Conservation (phyloP, 306 rosid species). For the Hippophae rhamnoides region DNA sequence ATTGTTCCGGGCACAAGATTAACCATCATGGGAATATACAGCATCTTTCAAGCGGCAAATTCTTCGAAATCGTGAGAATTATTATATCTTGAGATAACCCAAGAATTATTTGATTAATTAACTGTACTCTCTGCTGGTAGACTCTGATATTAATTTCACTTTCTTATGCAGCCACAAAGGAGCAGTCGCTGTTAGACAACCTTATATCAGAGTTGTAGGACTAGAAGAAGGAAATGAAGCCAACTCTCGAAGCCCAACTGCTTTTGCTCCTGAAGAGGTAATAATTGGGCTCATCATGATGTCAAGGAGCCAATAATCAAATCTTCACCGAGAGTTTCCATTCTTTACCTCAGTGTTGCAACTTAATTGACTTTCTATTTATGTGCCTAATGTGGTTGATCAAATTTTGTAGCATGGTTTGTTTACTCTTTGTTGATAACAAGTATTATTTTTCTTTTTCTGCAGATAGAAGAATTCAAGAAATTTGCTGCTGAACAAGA, state of each 20-base stretch:
- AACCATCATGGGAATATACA: slow-evolving; percentile 83
- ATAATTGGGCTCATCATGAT: slow-evolving; percentile 12
- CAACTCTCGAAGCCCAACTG: slow-evolving; percentile 61
- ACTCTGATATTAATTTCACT: slow-evolving; percentile 8
- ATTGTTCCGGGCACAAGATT: slow-evolving; percentile 96
- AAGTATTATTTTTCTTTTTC: slow-evolving; percentile 1
- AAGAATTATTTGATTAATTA: slow-evolving; percentile 5
- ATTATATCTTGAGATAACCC: not conserved
- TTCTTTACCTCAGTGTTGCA: too few relatives aligned
- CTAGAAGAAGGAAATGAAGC: slow-evolving; percentile 75
- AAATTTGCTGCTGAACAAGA: slow-evolving; percentile 79
- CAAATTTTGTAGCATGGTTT: not conserved
- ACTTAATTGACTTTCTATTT: too few relatives aligned
- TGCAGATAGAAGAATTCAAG: slow-evolving; percentile 87
- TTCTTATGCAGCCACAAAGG: slow-evolving; percentile 63
- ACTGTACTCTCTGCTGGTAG: slow-evolving; percentile 2
- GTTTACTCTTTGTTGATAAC: slow-evolving; percentile 1
- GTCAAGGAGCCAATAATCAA: too few relatives aligned
- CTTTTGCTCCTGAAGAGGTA: slow-evolving; percentile 73
- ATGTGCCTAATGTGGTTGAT: too few relatives aligned
- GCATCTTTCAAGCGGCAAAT: slow-evolving; percentile 88
- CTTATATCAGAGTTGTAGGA: slow-evolving; percentile 94
- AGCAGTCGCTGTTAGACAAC: slow-evolving; percentile 95
- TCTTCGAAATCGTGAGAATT: slow-evolving; percentile 59
- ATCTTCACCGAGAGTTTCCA: too few relatives aligned